Conservation (phyloP, 1,284 basidiomycete genomes). For the Ustilago esculenta region DNA sequence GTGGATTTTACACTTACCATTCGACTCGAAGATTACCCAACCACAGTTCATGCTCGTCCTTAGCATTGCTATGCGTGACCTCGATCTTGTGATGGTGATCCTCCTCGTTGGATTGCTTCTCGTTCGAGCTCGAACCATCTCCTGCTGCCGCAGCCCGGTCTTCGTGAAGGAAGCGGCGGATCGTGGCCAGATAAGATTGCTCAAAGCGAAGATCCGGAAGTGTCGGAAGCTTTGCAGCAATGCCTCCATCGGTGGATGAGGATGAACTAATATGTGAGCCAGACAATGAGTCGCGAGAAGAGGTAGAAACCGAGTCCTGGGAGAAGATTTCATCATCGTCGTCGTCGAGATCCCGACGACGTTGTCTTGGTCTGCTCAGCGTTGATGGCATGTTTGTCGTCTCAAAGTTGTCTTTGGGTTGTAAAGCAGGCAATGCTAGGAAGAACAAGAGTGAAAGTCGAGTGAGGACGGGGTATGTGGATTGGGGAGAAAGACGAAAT, state of each 20-base stretch:
- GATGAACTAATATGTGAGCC: too few species aligned
- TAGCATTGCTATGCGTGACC: constrained; percentile 14
- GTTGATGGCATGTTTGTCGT: constrained; percentile 9
- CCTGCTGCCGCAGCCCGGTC: constrained; percentile 3
- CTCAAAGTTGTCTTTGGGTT: too few species aligned
- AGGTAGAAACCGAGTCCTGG: constrained; percentile 5
- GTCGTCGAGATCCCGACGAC: neutral
- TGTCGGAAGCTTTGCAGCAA: constrained; percentile 18
- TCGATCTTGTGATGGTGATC: constrained; percentile 33
- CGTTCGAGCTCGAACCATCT: neutral
- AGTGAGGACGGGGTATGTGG: too few species aligned
- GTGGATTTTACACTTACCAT: constrained; percentile 58
- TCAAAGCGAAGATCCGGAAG: constrained; percentile 61
- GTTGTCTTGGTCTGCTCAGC: neutral
- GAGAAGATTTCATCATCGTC: constrained; percentile 15
- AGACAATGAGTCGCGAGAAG: too few species aligned
- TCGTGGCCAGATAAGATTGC: constrained; percentile 57
- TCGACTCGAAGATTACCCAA: constrained; percentile 55
- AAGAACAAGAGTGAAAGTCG: too few species aligned
- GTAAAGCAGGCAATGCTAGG: neutral
- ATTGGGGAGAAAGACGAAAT: too few species aligned
- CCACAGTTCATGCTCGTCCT: constrained; percentile 50
- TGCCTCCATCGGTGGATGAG: neutral
- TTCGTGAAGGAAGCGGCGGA: constrained; percentile 53
- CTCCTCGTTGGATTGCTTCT: constrained; percentile 6